phyloP scores from a whole-genome alignment of 352 stramenopile genomes.

The Pythium insidiosum region DNA sequence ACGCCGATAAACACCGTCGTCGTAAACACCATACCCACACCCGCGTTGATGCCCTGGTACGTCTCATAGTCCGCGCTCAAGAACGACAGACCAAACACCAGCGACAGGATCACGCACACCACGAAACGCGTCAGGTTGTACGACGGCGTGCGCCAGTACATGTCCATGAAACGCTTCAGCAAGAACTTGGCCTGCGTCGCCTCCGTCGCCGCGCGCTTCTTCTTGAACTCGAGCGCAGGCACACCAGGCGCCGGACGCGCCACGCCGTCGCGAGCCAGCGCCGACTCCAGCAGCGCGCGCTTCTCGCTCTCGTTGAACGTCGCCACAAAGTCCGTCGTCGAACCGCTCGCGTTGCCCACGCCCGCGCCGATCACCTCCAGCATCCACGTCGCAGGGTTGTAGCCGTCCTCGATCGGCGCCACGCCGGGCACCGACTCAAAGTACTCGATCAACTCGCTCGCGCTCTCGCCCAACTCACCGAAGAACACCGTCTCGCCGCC shows the following conservation, averaged over 20 bases:
- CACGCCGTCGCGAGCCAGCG: slow-evolving; percentile 7
- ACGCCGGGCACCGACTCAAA: slow-evolving; percentile 42
- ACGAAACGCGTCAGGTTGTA: slow-evolving; percentile 64
- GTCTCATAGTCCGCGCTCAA: slow-evolving; percentile 14
- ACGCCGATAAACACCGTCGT: slow-evolving; percentile 51
- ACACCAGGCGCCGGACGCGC: slow-evolving; percentile 1
- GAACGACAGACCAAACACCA: slow-evolving; percentile 42
- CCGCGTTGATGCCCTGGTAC: slow-evolving; percentile 17
- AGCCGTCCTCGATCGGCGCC: slow-evolving; percentile 24
- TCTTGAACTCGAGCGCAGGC: slow-evolving; percentile 6
- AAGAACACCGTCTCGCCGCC: slow-evolving; percentile 29
- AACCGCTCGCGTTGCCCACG: slow-evolving; percentile 6
- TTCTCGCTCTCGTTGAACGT: slow-evolving; percentile 9
- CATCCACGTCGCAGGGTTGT: slow-evolving; percentile 48
- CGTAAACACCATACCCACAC: slow-evolving; percentile 66
- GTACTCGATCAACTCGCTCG: slow-evolving; percentile 24
- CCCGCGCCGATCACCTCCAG: slow-evolving; percentile 27
- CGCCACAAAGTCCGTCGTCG: no score
- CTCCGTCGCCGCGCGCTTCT: slow-evolving; percentile 10
- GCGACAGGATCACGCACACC: slow-evolving; percentile 12
- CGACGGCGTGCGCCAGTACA: slow-evolving; percentile 63
- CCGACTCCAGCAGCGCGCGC: slow-evolving; percentile 4
- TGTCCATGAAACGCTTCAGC: slow-evolving; percentile 22
- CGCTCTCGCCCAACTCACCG: slow-evolving; percentile 36
- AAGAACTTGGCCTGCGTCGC: slow-evolving; percentile 4